A percentile compares a stretch with the other conserved stretches of the same genome.
Conservation (phyloP, 2,329 filamentous ascomycete genomes). For the Plectosphaerella plurivora region DNA sequence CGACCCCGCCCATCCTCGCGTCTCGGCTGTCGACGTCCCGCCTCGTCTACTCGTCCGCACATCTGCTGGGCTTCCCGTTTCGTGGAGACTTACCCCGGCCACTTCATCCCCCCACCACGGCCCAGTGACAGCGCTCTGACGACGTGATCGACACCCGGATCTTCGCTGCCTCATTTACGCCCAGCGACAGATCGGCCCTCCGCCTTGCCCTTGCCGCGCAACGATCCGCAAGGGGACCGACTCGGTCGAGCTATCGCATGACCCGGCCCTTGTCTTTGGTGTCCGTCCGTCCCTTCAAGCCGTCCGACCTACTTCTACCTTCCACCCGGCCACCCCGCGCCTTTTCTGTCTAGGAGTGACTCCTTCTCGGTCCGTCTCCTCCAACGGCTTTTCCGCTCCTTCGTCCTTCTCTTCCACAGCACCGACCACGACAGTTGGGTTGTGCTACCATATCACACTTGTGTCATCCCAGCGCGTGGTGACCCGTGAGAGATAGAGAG, state of each 20-base stretch:
- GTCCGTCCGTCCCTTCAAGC: background rate
- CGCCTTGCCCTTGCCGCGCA: background rate
- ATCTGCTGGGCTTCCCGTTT: too few relatives aligned
- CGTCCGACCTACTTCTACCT: background rate
- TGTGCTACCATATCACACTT: background rate
- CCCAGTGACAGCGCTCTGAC: background rate
- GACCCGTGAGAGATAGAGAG: too few relatives aligned
- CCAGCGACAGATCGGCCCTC: slow-evolving; percentile 6
- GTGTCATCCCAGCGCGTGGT: background rate
- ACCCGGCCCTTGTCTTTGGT: slow-evolving; percentile 1
- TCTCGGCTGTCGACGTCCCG: background rate
- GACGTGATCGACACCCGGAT: slow-evolving; percentile 13
- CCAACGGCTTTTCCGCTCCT: background rate
- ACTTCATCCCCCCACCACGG: background rate
- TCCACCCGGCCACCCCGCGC: background rate
- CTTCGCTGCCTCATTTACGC: slow-evolving; percentile 12
- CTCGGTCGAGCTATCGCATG: background rate
- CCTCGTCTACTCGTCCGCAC: background rate
- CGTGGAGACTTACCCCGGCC: background rate
- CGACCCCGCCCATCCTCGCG: background rate
- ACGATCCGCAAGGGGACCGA: background rate
- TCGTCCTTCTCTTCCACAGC: background rate
- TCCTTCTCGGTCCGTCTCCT: background rate
- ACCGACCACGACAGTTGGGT: background rate
- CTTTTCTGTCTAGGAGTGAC: background rate